Percentiles rank a stretch among this genome's conserved stretches.
These are phyloP conservation scores for Aspergillus sp. DNA, from an alignment of 2,329 filamentous ascomycete species.

Conservation along the genomic window DNA sequence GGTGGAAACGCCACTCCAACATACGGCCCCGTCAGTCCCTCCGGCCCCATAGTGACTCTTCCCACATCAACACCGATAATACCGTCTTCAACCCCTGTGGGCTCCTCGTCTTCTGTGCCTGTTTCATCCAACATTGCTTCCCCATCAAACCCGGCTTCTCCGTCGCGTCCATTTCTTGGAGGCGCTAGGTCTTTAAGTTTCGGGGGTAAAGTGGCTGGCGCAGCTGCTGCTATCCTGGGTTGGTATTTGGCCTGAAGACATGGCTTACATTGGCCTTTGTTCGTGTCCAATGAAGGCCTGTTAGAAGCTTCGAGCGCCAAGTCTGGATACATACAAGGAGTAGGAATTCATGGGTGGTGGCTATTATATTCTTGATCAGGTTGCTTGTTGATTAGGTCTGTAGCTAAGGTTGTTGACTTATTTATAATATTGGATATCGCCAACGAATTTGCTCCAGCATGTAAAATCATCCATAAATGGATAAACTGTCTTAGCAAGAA, in stretches of 20 bases:
- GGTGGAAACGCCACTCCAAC: not conserved
- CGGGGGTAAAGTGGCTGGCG: not conserved
- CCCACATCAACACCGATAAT: not conserved
- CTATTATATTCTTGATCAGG: not conserved
- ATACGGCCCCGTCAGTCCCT: not conserved
- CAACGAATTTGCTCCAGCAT: not conserved
- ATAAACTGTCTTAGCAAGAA: too few species aligned
- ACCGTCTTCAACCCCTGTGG: not conserved
- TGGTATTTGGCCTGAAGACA: not conserved
- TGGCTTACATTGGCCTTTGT: not conserved
- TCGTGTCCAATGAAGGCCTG: not conserved
- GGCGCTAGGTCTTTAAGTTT: not conserved
- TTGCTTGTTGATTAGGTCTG: not conserved
- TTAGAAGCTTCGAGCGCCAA: not conserved
- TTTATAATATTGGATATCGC: not conserved
- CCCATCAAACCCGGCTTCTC: not conserved
- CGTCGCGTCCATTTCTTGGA: not conserved
- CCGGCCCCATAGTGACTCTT: not conserved
- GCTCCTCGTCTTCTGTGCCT: conserved; percentile 1
- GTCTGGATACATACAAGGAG: not conserved
- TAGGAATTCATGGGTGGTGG: not conserved
- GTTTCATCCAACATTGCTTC: not conserved
- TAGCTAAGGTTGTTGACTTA: not conserved
- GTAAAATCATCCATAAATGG: not conserved
- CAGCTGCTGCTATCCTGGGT: not conserved